phyloP scores from a whole-genome alignment of 495 filamentous ascomycete genomes.

The Apodospora peruviana region DNA sequence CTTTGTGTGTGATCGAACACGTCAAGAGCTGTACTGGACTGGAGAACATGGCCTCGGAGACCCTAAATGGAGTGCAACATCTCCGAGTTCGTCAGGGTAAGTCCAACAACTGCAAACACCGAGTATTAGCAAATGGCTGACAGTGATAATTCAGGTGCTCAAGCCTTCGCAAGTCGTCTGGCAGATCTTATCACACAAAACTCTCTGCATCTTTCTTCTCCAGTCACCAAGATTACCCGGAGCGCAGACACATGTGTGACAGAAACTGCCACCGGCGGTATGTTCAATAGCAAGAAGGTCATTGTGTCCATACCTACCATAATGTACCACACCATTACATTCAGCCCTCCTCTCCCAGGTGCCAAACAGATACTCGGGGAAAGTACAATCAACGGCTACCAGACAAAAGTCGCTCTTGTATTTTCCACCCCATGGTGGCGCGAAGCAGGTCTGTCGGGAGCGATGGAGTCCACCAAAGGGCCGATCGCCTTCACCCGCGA shows the following conservation, averaged over 20 bases:
- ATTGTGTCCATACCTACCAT: slow-evolving; percentile 32
- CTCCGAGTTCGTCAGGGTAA: slow-evolving; percentile 36
- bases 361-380: slow-evolving; percentile 5
- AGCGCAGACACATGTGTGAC: neutral
- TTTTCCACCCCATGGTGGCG: slow-evolving; percentile 39
- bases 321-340: slow-evolving; percentile 27
- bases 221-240: slow-evolving; percentile 5
- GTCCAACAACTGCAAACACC: neutral
- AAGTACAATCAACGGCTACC: slow-evolving; percentile 28
- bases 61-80: slow-evolving; percentile 38
- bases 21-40: slow-evolving; percentile 39
- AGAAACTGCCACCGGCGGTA: slow-evolving; percentile 2
- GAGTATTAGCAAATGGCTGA: neutral
- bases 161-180: neutral
- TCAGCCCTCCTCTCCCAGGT: slow-evolving; percentile 15
- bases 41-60: slow-evolving; percentile 35
- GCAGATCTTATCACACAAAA: neutral
- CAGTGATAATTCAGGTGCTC: slow-evolving; percentile 1
- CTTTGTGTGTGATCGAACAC: slow-evolving; percentile 46
- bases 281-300: slow-evolving; percentile 28
- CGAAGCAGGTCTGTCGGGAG: slow-evolving; percentile 22
- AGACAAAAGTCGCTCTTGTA: slow-evolving; percentile 32
- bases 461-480: slow-evolving; percentile 27
- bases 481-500: slow-evolving; percentile 37
- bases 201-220: slow-evolving; percentile 1